Evolutionary conservation across 768 basidiomycete genomes (phyloP), one percentile per base, ranked within the genome.

Genomic region (Lyophyllum atratum): DNA sequence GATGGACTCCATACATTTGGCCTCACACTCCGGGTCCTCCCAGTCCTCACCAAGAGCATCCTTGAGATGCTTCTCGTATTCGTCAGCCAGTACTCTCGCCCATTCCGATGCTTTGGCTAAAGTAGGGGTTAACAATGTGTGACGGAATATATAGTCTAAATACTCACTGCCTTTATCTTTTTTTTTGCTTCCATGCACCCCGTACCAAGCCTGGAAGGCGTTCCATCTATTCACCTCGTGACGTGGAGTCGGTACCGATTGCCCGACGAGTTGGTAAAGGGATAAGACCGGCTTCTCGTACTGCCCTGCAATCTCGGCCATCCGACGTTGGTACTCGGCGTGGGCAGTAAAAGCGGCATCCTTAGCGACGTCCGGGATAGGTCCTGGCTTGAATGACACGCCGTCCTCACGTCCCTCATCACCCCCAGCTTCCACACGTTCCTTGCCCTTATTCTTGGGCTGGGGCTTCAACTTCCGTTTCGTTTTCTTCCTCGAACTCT

Each of bases 291-390:
- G 28, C 22, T 53, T 53, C 2, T 33, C 12, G 22, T 53, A 45
- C 15, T 53, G 12, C 3, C 11, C 11, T 17, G 52, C 24, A n/a
- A 53, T 25, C 40, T 53, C 24, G 1, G 12, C 9, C 3, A 44
- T 44, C 3, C 28, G 21, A 12, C 25, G 52, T 17, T 42, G 24
- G 40, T 43, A 53, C 26, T 53, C 24, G 11, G 40, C 25, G 24
- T 53, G 40, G 52, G 31, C 17, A 28, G 26, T n/a, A 25, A 42
- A 22, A 5, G 37, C 31, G 1, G 42, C 39, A n/a, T 43, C 52
- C 43, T 44, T 53, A 19, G 52, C 50, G n/a, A n/a, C 52, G 2
- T 53, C 52, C 22, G 52, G 52, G 19, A 53, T 25, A 29, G 52
- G 52, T 6, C 52, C 52, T 29, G 52, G 52, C 33, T 53, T 53